phyloP scores from a whole-genome alignment of 345 rosid genomes.

The Bruguiera sexangula region DNA sequence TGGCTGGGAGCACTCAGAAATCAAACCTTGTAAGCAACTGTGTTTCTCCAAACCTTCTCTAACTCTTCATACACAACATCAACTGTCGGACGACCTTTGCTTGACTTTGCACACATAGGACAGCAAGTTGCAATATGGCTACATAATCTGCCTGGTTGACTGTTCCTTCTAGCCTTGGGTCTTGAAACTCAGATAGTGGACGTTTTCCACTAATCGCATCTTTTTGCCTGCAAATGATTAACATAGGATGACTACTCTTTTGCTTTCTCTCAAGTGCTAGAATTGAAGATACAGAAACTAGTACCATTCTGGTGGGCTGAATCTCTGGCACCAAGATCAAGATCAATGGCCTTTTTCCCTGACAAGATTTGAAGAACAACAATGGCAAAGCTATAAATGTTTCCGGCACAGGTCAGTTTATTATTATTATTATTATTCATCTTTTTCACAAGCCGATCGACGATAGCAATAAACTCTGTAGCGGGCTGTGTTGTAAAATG shows the following conservation, averaged over 20 bases:
- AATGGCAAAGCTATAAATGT: slow-evolving; percentile 64
- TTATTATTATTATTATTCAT: too few species aligned
- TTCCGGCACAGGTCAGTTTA: slow-evolving; percentile 55
- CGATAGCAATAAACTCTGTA: too few species aligned
- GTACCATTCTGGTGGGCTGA: slow-evolving; percentile 62
- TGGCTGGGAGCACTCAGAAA: background rate
- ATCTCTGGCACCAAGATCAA: slow-evolving; percentile 61
- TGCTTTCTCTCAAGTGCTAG: background rate
- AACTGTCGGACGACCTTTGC: slow-evolving; percentile 52
- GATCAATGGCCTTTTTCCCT: slow-evolving; percentile 55
- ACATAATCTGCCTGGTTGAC: slow-evolving; percentile 39
- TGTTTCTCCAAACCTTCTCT: slow-evolving; percentile 48
- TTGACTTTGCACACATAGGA: slow-evolving; percentile 47
- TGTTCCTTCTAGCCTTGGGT: slow-evolving; percentile 38
- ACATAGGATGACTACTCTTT: background rate
- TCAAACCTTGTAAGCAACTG: slow-evolving; percentile 26
- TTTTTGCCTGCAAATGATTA: slow-evolving; percentile 34
- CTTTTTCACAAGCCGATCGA: too few species aligned
- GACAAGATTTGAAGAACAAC: slow-evolving; percentile 61
- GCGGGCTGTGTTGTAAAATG: too few species aligned
- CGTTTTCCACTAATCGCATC: slow-evolving; percentile 46
- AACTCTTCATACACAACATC: slow-evolving; percentile 44
- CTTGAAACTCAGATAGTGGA: slow-evolving; percentile 45
- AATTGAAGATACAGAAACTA: background rate
- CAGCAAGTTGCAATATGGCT: slow-evolving; percentile 46